These are phyloP conservation scores for Phytophthora nicotianae DNA, from an alignment of 352 stramenopile genomes.

Conservation along the genomic window DNA sequence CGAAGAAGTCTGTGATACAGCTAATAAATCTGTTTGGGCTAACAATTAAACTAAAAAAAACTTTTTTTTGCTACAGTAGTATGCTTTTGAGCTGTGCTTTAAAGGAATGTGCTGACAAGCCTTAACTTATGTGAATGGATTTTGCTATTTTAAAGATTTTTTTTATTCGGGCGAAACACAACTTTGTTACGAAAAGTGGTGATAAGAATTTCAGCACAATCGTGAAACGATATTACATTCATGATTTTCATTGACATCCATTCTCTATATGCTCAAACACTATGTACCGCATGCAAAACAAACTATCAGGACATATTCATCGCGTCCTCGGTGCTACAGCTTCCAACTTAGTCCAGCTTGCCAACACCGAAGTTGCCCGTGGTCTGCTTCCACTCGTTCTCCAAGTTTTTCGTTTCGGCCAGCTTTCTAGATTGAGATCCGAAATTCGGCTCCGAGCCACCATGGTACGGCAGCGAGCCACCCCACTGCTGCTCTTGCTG, in stretches of 20 bases:
- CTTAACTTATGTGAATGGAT: too few relatives aligned
- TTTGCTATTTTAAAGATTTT: too few relatives aligned
- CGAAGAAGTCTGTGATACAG: too few relatives aligned
- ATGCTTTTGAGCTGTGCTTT: too few relatives aligned
- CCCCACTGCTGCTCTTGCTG: background rate
- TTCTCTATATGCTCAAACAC: background rate
- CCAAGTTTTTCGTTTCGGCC: constrained; percentile 17
- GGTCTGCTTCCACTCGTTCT: constrained; percentile 18
- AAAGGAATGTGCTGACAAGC: too few relatives aligned
- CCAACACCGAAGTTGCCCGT: constrained; percentile 30
- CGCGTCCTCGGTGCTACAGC: constrained; percentile 1
- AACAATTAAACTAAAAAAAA: too few relatives aligned
- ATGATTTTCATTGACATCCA: background rate
- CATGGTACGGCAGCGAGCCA: background rate
- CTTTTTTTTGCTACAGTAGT: too few relatives aligned
- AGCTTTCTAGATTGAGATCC: constrained; percentile 1
- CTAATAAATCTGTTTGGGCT: too few relatives aligned
- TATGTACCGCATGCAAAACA: background rate
- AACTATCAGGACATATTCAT: background rate
- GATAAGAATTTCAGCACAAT: too few relatives aligned
- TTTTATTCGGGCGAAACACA: too few relatives aligned
- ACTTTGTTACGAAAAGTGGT: too few relatives aligned
- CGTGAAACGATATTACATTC: background rate
- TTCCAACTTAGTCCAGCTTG: constrained; percentile 23
- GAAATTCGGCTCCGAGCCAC: background rate